A percentile compares a stretch with the other conserved stretches of the same genome.
These are phyloP conservation scores for Anisogramma anomala DNA, from an alignment of 2,329 filamentous ascomycete genomes.

Conservation along the genomic window DNA sequence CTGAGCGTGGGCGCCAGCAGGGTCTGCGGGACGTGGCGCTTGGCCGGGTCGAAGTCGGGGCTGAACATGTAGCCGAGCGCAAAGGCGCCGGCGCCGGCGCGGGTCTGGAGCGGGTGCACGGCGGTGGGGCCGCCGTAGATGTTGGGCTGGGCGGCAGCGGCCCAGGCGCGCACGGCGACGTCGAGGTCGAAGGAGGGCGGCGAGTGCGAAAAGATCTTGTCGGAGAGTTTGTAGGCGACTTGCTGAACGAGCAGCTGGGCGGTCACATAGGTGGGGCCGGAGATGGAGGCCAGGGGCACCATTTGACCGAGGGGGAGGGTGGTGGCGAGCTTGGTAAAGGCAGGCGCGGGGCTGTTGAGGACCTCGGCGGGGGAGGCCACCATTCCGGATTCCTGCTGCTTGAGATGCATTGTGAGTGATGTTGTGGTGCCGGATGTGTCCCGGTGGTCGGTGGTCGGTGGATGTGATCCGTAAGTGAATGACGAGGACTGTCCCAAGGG, in stretches of 20 bases:
- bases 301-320: slow-evolving; percentile 46
- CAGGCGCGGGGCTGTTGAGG: slow-evolving; percentile 21
- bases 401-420: slow-evolving; percentile 19
- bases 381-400: slow-evolving; percentile 27
- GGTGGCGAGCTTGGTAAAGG: slow-evolving; percentile 35
- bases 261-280: slow-evolving; percentile 83
- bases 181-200: slow-evolving; percentile 89
- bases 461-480: neutral
- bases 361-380: slow-evolving; percentile 19
- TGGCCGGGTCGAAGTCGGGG: slow-evolving; percentile 85
- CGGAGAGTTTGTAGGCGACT: slow-evolving; percentile 85
- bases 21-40: slow-evolving; percentile 82
- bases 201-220: slow-evolving; percentile 96
- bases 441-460: neutral
- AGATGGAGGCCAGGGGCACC: slow-evolving; percentile 50
- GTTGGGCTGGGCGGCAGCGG: slow-evolving; percentile 58
- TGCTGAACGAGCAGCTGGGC: slow-evolving; percentile 92
- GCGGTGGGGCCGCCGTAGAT: slow-evolving; percentile 68
- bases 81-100: slow-evolving; percentile 78
- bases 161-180: slow-evolving; percentile 69
- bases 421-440: neutral
- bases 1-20: slow-evolving; percentile 79
- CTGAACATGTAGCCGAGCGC: slow-evolving; percentile 97
- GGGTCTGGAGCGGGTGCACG: slow-evolving; percentile 72
- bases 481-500: neutral